Evolutionary conservation across 169 alveolate species (phyloP).

Genomic region (Amoebophrya sp.): DNA sequence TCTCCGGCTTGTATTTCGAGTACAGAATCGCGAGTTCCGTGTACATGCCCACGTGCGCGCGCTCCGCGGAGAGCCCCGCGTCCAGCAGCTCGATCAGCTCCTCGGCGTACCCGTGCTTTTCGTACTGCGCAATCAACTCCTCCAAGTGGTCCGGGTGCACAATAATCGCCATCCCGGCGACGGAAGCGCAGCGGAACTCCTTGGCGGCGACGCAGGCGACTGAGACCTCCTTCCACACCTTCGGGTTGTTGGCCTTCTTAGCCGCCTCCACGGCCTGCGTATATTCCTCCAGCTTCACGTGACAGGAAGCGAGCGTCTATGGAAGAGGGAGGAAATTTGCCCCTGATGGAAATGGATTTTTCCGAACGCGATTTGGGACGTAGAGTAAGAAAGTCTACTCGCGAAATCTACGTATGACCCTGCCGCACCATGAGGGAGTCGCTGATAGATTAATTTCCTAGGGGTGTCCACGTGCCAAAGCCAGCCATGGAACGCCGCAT

Average conservation of each 20-base stretch:
- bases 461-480: too few relatives aligned
- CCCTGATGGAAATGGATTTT: too few relatives aligned
- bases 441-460: too few relatives aligned
- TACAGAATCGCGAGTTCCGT: slow-evolving; percentile 97
- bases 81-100: slow-evolving; percentile 71
- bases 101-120: slow-evolving; percentile 72
- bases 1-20: slow-evolving; percentile 93
- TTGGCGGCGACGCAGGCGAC: slow-evolving; percentile 76
- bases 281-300: slow-evolving; percentile 77
- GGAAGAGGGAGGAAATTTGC: too few relatives aligned
- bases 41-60: slow-evolving; percentile 78
- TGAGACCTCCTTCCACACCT: slow-evolving; percentile 75
- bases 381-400: too few relatives aligned
- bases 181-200: slow-evolving; percentile 80
- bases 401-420: too few relatives aligned
- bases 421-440: too few relatives aligned
- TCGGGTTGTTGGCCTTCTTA: slow-evolving; percentile 93
- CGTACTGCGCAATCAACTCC: slow-evolving; percentile 80
- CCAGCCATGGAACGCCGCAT: too few relatives aligned
- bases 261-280: slow-evolving; percentile 96
- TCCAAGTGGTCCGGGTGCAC: slow-evolving; percentile 97
- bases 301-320: too few relatives aligned
- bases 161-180: slow-evolving; percentile 87
- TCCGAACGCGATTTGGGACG: too few relatives aligned
- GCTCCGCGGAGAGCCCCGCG: slow-evolving; percentile 46